Evolutionary conservation across 345 rosid genomes (phyloP), one percentile per base, ranked within the genome.

Genomic region (Barbarea vulgaris): DNA sequence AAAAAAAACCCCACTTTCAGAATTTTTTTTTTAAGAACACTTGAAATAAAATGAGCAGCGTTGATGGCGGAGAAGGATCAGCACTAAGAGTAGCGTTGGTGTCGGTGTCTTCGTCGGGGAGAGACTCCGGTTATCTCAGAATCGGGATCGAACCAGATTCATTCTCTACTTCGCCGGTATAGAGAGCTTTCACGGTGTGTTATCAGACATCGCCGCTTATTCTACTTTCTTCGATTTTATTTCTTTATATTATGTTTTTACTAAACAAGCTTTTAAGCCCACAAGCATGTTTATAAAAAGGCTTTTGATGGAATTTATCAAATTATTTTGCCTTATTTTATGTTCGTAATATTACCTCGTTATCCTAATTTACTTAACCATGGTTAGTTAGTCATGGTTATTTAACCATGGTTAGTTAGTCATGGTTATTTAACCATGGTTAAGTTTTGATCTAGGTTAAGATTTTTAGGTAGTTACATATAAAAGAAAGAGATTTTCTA

Each of bases 1-100:
- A n/a, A n/a, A n/a, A n/a, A n/a, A n/a, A n/a, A n/a, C 69, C 69
- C 69, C 28, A 51, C 74, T 75, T n/a, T n/a, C 79, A 7, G 48
- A 14, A 5, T 10, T 7, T 65, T n/a, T 51, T 8, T 69, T 18
- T 53, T 48, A 44, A 36, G 61, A 67, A 58, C 68, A 75, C 68
- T 67, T 37, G 25, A 46, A 30, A 55, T 56, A 24, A 24, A 24
- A n/a, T n/a, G 25, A 24, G 25, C 25, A 24, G 25, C 25, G 25
- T 24, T 24, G 25, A 24, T 24, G 25, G 25, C 25, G 25, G 25
- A 24, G n/a, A n/a, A 24, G 25, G 25, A 24, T 24, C 25, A 3
- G 25, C 25, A 24, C 25, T 24, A 24, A 24, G 25, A 24, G 25
- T 24, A 24, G 25, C 25, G 25, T 24, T 24, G 25, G 25, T 1